phyloP scores from a whole-genome alignment of 768 basidiomycete species.

The Boletus edulis region DNA sequence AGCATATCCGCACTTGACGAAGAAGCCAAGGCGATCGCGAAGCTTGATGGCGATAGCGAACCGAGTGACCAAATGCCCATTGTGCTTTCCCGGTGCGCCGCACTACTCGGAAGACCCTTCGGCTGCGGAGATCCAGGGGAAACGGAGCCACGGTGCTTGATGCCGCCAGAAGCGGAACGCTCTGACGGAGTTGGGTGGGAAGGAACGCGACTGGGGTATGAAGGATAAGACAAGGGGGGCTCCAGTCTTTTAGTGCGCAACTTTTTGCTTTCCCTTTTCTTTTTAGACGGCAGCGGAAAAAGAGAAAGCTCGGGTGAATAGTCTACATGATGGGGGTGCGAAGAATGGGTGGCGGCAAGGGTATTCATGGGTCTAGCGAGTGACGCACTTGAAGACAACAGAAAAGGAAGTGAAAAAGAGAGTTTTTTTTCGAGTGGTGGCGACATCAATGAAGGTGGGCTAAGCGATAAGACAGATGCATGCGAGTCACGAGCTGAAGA shows the following conservation, averaged over 20 bases:
- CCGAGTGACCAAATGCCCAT: conserved; percentile 11
- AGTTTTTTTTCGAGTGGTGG: conserved; percentile 51
- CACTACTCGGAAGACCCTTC: conserved; percentile 5
- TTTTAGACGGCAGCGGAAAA: conserved; percentile 19
- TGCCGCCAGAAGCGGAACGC: neutral
- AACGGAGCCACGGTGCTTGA: neutral
- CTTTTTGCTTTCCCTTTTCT: conserved; percentile 4
- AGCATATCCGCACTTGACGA: conserved; percentile 26
- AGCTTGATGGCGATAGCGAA: conserved; percentile 23
- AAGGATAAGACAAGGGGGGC: conserved; percentile 23
- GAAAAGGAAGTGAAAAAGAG: conserved; percentile 53
- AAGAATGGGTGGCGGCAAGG: neutral
- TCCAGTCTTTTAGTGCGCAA: conserved; percentile 2
- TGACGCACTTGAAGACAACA: conserved; percentile 15
- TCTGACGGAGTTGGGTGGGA: neutral
- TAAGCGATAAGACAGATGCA: conserved; percentile 46
- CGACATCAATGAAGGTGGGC: conserved; percentile 56
- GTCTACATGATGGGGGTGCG: neutral
- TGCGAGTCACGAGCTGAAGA: conserved; percentile 27
- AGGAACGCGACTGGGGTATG: conserved; percentile 12
- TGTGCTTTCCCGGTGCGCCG: neutral
- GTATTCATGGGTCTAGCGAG: conserved; percentile 6
- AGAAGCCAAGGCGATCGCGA: conserved; percentile 21
- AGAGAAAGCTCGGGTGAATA: conserved; percentile 13
- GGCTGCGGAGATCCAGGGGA: conserved; percentile 9